These are phyloP conservation scores for Hypoxylon rubiginosum DNA, from an alignment of 2,329 filamentous ascomycete species.

Conservation along the genomic window DNA sequence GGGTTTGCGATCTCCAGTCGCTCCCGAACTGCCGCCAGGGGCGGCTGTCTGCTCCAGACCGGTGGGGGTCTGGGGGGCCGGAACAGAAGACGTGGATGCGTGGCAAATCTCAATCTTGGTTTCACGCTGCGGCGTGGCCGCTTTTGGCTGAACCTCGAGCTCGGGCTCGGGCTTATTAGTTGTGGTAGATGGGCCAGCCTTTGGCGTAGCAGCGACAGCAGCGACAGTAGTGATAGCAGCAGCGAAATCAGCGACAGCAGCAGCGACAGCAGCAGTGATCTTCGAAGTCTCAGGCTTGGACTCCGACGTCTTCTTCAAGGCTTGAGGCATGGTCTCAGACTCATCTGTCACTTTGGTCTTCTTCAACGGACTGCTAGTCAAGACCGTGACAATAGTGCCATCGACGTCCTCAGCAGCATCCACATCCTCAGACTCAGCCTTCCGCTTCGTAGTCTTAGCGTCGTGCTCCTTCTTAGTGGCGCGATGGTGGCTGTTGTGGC, in stretches of 20 bases:
- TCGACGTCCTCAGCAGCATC: slow-evolving; percentile 46
- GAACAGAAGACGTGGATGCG: too few relatives aligned
- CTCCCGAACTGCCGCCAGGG: slow-evolving; percentile 42
- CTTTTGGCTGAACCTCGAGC: slow-evolving; percentile 9
- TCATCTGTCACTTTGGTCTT: slow-evolving; percentile 47
- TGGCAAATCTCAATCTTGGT: too few relatives aligned
- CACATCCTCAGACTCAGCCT: slow-evolving; percentile 47
- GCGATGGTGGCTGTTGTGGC: slow-evolving; percentile 61
- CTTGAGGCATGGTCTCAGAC: slow-evolving; percentile 26
- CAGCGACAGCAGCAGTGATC: too few relatives aligned
- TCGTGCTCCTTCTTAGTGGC: slow-evolving; percentile 63
- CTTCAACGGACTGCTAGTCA: slow-evolving; percentile 45
- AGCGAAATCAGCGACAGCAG: too few relatives aligned
- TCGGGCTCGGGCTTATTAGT: too few relatives aligned
- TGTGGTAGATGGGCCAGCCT: slow-evolving; percentile 19
- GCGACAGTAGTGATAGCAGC: too few relatives aligned
- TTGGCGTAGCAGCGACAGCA: slow-evolving; percentile 2
- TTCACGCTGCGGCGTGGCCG: slow-evolving; percentile 13
- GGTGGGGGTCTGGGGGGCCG: too few relatives aligned
- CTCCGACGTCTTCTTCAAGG: slow-evolving; percentile 20
- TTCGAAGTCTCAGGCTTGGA: slow-evolving; percentile 26
- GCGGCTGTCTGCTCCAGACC: slow-evolving; percentile 40
- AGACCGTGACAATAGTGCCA: slow-evolving; percentile 49
- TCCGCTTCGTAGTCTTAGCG: slow-evolving; percentile 53
- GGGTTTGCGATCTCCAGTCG: too few relatives aligned